Base-by-base conservation (phyloP, 2,329 filamentous ascomycete genomes). In the Macrophomina phaseolina region DNA sequence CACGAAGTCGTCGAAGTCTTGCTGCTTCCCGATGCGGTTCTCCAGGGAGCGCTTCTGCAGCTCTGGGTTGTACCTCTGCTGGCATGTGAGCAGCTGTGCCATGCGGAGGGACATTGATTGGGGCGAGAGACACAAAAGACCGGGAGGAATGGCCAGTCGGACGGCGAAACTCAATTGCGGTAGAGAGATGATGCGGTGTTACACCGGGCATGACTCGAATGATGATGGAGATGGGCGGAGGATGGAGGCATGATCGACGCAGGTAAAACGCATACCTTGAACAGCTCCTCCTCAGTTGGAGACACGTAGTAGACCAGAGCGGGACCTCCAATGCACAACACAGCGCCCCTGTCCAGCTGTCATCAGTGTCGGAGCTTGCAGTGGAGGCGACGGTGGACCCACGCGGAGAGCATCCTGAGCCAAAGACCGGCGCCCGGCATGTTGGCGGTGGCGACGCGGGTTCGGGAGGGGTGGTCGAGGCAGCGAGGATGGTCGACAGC, bases 1-100 rank as follows among this genome's bases (percentile, higher is more conserved):
- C 34, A 97, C 91, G 75, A 97, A 98, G 66, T 93, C 87, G 75
- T 97, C 91, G 73, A 97, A 97, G 67, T 97, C 93, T 79, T 94
- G 86, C 75, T 95, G 88, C 68, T 87, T 87, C 77, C 91, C 88
- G 67, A 90, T 85, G 18, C 93, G 87, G 67, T 89, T 87, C 78
- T 94, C 93, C n/a, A 97, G 82, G 69, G 91, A 93, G 75, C 91
- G 88, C 78, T 92, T 91, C 76, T 95, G 91, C n/a, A 99, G 86
- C 40, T 98, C 95, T 0, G 94, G 94, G 79, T 94, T 98, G 82
- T 98, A 98, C 79, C 86, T 89, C 82, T 92, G 70, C 23, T 38
- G n/a, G 18, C 42, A 28, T n/a, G 64, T 58, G 32, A 61, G 42
- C 51, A 49, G 14, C 42, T 2, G 28, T 55, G 14, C 51, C 7